Base-by-base conservation (phyloP, 768 basidiomycete genomes). In the Russula emetica region DNA sequence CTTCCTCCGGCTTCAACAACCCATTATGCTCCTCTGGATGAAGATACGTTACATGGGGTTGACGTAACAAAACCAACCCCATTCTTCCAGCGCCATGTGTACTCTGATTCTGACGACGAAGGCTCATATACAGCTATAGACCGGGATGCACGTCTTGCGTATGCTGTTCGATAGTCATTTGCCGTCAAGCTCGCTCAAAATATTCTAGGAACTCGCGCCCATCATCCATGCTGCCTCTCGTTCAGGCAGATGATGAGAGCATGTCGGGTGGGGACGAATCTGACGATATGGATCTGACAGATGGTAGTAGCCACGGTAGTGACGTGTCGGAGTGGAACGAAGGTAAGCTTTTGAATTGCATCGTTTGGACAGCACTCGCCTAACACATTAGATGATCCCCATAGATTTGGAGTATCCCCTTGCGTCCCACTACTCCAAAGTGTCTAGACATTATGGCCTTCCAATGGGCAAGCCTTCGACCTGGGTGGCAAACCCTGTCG, bases 211-310 rank as follows among this genome's bases (percentile, higher is more conserved):
- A 77, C 67, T 83, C 82, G 8, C 84, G 87, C 26, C 78, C 82
- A 13, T 72, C 79, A 5, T 80, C 79, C 6, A 64, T 76, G 26
- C 64, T 74, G 52, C 75, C 76, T 13, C 22, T 55, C 13, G 26
- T 26, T 24, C 65, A 79, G 28, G 80, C 82, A 8, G 82, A 79
- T 22, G 76, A 85, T 54, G 76, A 75, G 20, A 79, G 77, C 58
- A 78, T 85, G 69, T 83, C 82, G 10, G 87, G 84, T 55, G 85
- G 83, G 3, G 90, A 92, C 66, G 91, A 93, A 73, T 92, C 91
- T 2, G 92, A 92, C 67, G 76, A 89, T 66, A 85, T 83, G 26
- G 87, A 87, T 69, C 70, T 88, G 55, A 87, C 84, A 2, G 86
- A 87, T 53, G 76, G 73, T 8, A 67, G 62, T 53, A 74, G 76